These are phyloP conservation scores for Zelonia costaricensis DNA, from an alignment of 208 protist species.

Conservation along the genomic window DNA sequence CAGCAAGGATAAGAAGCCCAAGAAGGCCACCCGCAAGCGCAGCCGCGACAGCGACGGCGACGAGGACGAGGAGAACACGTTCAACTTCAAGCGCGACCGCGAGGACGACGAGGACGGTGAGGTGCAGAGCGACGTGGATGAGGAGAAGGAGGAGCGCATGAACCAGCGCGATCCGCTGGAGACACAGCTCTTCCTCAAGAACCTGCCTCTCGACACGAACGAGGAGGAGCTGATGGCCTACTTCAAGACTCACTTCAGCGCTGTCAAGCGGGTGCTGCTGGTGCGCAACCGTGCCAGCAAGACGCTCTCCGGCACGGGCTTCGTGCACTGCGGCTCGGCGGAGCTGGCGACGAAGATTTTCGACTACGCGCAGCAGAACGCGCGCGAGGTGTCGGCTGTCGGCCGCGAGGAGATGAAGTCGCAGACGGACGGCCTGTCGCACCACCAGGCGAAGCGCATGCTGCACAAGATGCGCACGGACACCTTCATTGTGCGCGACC, in stretches of 20 bases:
- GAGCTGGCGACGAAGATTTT: slow-evolving; percentile 79
- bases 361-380: slow-evolving; percentile 83
- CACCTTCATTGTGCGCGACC: slow-evolving; percentile 65
- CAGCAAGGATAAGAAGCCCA: slow-evolving; percentile 23
- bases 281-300: slow-evolving; percentile 76
- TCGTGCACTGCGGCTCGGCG: slow-evolving; percentile 80
- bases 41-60: slow-evolving; percentile 22
- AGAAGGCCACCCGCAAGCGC: slow-evolving; percentile 47
- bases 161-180: slow-evolving; percentile 84
- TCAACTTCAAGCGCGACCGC: slow-evolving; percentile 33
- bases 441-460: slow-evolving; percentile 80
- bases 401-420: slow-evolving; percentile 64
- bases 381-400: slow-evolving; percentile 74
- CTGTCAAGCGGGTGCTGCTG: slow-evolving; percentile 81
- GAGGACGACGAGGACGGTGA: slow-evolving; percentile 67
- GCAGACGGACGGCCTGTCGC: slow-evolving; percentile 76
- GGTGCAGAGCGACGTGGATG: slow-evolving; percentile 91
- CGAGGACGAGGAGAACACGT: slow-evolving; percentile 37
- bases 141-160: slow-evolving; percentile 86
- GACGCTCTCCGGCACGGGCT: slow-evolving; percentile 78
- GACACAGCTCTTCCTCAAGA: slow-evolving; percentile 89
- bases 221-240: slow-evolving; percentile 80
- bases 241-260: slow-evolving; percentile 75
- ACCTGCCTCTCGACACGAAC: slow-evolving; percentile 82
- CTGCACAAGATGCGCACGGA: slow-evolving; percentile 78